These are phyloP conservation scores for Mucuna pruriens DNA, from an alignment of 306 rosid species.

Conservation along the genomic window DNA sequence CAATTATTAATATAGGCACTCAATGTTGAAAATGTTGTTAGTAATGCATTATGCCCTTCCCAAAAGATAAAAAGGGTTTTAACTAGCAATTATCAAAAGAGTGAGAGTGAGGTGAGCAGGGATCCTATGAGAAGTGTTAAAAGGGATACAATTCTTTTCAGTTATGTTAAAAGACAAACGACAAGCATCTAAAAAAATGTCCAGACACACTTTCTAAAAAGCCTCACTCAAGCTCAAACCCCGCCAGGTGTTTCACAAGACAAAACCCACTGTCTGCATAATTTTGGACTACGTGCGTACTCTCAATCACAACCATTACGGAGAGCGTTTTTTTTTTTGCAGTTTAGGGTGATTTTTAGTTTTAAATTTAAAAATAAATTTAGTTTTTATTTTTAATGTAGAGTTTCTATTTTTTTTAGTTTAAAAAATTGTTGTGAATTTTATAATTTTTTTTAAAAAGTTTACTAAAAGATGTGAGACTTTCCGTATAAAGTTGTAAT, in stretches of 20 bases:
- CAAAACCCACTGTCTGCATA: background rate
- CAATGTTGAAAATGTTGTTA: background rate
- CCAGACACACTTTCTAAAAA: constrained; percentile 19
- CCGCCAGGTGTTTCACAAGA: constrained; percentile 26
- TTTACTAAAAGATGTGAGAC: too few species aligned
- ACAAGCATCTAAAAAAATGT: constrained; percentile 22
- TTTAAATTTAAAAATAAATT: too few species aligned
- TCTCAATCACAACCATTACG: background rate
- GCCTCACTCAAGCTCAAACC: constrained; percentile 2
- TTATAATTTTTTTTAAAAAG: too few species aligned
- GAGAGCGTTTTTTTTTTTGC: background rate
- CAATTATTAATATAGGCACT: background rate
- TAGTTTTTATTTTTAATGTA: too few species aligned
- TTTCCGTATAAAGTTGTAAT: too few species aligned
- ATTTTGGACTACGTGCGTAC: background rate
- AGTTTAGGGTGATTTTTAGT: background rate
- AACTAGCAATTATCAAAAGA: constrained; percentile 3
- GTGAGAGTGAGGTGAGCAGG: constrained; percentile 25
- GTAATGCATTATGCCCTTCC: background rate
- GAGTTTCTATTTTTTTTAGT: too few species aligned
- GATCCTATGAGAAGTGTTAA: constrained; percentile 27
- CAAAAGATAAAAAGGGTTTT: background rate
- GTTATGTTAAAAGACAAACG: constrained; percentile 23
- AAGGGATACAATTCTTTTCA: constrained; percentile 16
- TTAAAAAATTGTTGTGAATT: too few species aligned